A percentile compares a stretch with the other conserved stretches of the same genome.
Evolutionary conservation across 2,329 filamentous ascomycete species (phyloP).

Genomic region (Talaromyces amestolkiae): DNA sequence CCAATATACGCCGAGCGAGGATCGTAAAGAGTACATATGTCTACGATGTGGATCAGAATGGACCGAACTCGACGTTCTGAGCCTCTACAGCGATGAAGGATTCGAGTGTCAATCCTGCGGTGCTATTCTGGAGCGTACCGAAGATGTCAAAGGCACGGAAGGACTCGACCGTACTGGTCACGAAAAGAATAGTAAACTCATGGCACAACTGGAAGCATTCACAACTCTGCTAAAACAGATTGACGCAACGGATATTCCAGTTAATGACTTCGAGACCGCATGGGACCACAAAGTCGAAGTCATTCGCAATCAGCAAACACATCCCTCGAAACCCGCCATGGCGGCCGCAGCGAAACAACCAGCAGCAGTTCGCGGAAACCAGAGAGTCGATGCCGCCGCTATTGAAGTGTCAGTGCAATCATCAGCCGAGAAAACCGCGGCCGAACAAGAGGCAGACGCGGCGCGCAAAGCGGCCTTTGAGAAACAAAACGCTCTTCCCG

Average conservation of each 20-base stretch:
- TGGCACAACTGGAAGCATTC: slow-evolving; percentile 48
- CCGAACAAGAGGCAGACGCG: slow-evolving; percentile 48
- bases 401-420: slow-evolving; percentile 52
- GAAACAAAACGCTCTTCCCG: slow-evolving; percentile 52
- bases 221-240: slow-evolving; percentile 49
- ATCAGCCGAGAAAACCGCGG: slow-evolving; percentile 48
- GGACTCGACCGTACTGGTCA: slow-evolving; percentile 48
- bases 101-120: slow-evolving; percentile 83
- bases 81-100: slow-evolving; percentile 64
- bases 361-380: slow-evolving; percentile 40
- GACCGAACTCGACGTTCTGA: slow-evolving; percentile 85
- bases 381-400: slow-evolving; percentile 45
- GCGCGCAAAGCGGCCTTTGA: slow-evolving; percentile 49
- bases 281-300: slow-evolving; percentile 51
- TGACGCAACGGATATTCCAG: slow-evolving; percentile 47
- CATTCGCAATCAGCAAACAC: slow-evolving; percentile 42
- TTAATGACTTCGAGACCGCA: slow-evolving; percentile 50
- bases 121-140: slow-evolving; percentile 43
- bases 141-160: slow-evolving; percentile 44
- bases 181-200: slow-evolving; percentile 50
- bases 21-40: slow-evolving; percentile 92
- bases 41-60: slow-evolving; percentile 77
- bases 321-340: slow-evolving; percentile 42
- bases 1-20: slow-evolving; percentile 72
- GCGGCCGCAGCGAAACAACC: slow-evolving; percentile 41